Conservation (phyloP, 495 filamentous ascomycete species). For the Ramalina intermedia region DNA sequence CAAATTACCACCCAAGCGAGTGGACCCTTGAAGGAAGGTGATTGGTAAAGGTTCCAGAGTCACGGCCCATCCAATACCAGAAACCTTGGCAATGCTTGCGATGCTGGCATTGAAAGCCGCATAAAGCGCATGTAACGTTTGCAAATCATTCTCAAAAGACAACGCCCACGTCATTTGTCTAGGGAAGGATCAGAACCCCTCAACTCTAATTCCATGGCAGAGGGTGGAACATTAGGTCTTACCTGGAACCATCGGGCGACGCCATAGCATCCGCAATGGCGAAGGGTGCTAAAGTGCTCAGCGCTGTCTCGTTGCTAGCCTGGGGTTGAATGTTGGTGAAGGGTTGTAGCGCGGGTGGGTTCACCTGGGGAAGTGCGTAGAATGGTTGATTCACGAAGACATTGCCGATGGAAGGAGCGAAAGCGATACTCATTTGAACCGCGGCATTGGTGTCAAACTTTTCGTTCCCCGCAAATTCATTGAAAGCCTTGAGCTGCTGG, state of each 20-base stretch:
- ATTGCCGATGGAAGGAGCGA: not conserved
- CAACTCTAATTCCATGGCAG: not conserved
- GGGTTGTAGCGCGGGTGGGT: not conserved
- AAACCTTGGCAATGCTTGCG: conserved; percentile 4
- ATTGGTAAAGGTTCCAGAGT: not conserved
- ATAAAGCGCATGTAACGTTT: conserved; percentile 13
- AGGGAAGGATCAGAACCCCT: not conserved
- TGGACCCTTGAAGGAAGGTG: not conserved
- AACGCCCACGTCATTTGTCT: not conserved
- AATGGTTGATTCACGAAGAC: not conserved
- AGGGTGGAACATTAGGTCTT: not conserved
- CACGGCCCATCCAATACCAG: conserved; percentile 12
- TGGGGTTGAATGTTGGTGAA: conserved; percentile 2
- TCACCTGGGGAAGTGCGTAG: not conserved
- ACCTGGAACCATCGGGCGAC: not conserved
- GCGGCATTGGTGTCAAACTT: conserved; percentile 19
- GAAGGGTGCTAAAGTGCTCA: not conserved
- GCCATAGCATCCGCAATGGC: not conserved
- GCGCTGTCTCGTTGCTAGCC: not conserved
- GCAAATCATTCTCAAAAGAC: conserved; percentile 1
- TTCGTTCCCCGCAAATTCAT: conserved; percentile 9
- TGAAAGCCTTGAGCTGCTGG: conserved; percentile 12
- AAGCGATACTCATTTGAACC: not conserved
- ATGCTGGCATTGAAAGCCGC: conserved; percentile 9
- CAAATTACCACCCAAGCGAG: conserved; percentile 1